Evolutionary conservation across 148 eudicot species (phyloP), one percentile per base, ranked within the genome.

Genomic region (Dysphania ambrosioides): DNA sequence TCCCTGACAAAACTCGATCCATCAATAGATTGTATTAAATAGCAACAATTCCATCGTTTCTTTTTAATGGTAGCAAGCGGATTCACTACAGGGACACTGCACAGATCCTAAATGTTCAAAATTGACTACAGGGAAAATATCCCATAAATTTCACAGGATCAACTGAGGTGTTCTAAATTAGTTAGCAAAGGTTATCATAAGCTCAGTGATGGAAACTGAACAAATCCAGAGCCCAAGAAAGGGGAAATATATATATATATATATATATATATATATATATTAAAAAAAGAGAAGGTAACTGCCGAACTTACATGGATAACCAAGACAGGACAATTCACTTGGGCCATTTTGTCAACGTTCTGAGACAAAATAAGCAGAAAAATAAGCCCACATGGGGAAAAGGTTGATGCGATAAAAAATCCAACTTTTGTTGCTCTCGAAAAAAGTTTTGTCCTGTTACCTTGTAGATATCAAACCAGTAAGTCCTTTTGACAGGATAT

Each of bases 381-480:
- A 68, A n/a, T 36, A 49, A 67, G 70, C 47, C 42, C 61, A 4
- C n/a, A 27, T 53, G 32, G 56, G 8, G 34, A 30, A 76, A 67
- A 57, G 51, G 38, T 34, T 31, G 21, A 31, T 31, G 62, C 18
- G 19, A 35, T 65, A 8, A 65, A 38, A 42, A 8, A 42, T 42
- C 49, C 12, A 6, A 4, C 2, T 9, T 42, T 8, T 42, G 15
- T 2, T 8, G 49, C 12, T n/a, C n/a, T n/a, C n/a, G n/a, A n/a
- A n/a, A n/a, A n/a, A n/a, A n/a, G n/a, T n/a, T n/a, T n/a, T n/a
- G n/a, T n/a, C n/a, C 19, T n/a, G 51, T 77, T 85, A 91, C 98
- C 98, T 94, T 94, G 86, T 85, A 94, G 47, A 94, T 94, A 78
- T 94, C 98, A 56, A 94, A 94, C 93, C 95, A 94, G 75, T 82